Evolutionary conservation across 2,329 filamentous ascomycete species (phyloP), one percentile per base, ranked within the genome.

Genomic region (Ascochyta lentis): DNA sequence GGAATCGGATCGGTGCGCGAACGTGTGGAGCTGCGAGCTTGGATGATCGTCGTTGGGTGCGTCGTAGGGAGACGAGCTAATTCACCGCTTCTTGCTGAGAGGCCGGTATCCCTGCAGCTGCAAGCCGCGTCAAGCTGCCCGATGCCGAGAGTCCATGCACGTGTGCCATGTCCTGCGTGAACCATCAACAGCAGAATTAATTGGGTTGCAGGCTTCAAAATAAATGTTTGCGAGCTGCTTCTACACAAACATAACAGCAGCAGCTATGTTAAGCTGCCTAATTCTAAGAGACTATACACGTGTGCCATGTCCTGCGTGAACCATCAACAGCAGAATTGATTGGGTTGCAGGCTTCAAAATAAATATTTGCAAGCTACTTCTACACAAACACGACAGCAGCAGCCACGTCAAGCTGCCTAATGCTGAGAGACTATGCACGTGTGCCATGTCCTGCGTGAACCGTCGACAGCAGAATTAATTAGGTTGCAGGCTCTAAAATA

Each of bases 1-100:
- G 39, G 46, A 46, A 47, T 41, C 39, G 44, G 45, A 48, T 61
- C 54, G 58, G 54, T 58, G 57, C 61, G 65, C 63, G 65, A 69
- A 69, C 66, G 60, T 65, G 66, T 69, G 66, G 66, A 69, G 63
- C 57, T 56, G 27, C 27, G 43, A 29, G 48, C 54, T 41, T 46
- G 46, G 41, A 39, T 47, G 53, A 56, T 51, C 53, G 53, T 51
- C 53, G 48, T 19, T 52, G 52, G 24, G 34, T 37, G 43, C 48
- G 54, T 52, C 48, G 33, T 4, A 35, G 56, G 44, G 19, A 34
- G 52, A 29, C 58, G 64, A 60, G 56, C 63, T 56, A 65, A 65
- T 47, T 59, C 63, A 62, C 60, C 58, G 59, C 61, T 60, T 58
- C 49, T 53, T 49, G 50, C 45, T 29, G 27, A 35, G 37, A 43